Percentiles rank a stretch among this genome's conserved stretches.
phyloP scores from a whole-genome alignment of 2,329 filamentous ascomycete species.

The Pseudocercospora fuligena region DNA sequence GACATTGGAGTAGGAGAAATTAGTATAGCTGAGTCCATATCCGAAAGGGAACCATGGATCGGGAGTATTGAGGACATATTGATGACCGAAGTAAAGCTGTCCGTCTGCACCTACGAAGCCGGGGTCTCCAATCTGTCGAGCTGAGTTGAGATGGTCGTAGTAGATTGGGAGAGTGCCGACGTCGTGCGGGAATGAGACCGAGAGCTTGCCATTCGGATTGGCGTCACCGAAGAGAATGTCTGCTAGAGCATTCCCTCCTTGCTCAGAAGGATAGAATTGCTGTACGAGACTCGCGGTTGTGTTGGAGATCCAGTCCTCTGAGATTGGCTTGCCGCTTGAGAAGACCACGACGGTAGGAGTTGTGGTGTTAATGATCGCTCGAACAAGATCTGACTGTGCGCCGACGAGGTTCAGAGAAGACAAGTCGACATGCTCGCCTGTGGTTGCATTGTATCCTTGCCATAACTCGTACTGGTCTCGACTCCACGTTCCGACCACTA shows the following conservation, averaged over 20 bases:
- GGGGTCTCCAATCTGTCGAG: slow-evolving; percentile 57
- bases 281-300: slow-evolving; percentile 69
- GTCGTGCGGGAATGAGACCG: slow-evolving; percentile 36
- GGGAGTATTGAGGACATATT: slow-evolving; percentile 46
- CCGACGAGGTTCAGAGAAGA: slow-evolving; percentile 69
- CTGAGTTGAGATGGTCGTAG: slow-evolving; percentile 62
- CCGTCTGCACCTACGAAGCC: slow-evolving; percentile 53
- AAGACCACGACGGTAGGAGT: slow-evolving; percentile 71
- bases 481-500: slow-evolving; percentile 76
- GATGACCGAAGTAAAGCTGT: slow-evolving; percentile 50
- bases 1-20: slow-evolving; percentile 45
- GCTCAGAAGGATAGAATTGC: slow-evolving; percentile 75
- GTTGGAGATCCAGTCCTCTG: slow-evolving; percentile 72
- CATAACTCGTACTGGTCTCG: slow-evolving; percentile 74
- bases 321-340: slow-evolving; percentile 72
- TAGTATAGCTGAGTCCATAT: slow-evolving; percentile 51
- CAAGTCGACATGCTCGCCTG: slow-evolving; percentile 74
- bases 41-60: slow-evolving; percentile 49
- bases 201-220: slow-evolving; percentile 37
- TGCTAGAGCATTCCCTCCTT: slow-evolving; percentile 52
- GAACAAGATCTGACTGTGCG: slow-evolving; percentile 69
- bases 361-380: slow-evolving; percentile 69
- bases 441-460: slow-evolving; percentile 73
- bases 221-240: slow-evolving; percentile 38
- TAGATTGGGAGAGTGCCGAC: slow-evolving; percentile 57